Evolutionary conservation across 2,329 filamentous ascomycete species (phyloP).

Genomic region (Whalleya microplaca): DNA sequence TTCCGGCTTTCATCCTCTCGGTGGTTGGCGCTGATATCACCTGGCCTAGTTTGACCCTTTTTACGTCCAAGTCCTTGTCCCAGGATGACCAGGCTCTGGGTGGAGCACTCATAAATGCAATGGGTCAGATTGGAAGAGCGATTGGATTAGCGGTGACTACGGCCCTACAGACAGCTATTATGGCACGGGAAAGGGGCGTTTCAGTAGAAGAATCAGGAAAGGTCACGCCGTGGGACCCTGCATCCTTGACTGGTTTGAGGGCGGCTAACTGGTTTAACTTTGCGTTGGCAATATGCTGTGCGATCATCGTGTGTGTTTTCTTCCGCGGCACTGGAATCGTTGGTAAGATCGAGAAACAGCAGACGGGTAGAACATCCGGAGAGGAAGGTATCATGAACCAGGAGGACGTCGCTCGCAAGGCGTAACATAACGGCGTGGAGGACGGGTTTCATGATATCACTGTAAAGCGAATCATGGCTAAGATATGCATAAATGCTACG

Average conservation of each 20-base stretch:
- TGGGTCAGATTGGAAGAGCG: slow-evolving; percentile 66
- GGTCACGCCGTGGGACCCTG: slow-evolving; percentile 46
- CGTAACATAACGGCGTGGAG: not conserved
- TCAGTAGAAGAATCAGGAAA: slow-evolving; percentile 48
- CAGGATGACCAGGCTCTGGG: slow-evolving; percentile 68
- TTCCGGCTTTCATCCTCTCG: slow-evolving; percentile 67
- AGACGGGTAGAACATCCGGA: slow-evolving; percentile 1
- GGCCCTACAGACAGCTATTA: slow-evolving; percentile 65
- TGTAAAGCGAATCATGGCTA: too few relatives aligned
- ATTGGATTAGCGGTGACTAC: slow-evolving; percentile 69
- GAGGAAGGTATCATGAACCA: slow-evolving; percentile 24
- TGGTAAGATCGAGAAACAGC: slow-evolving; percentile 43
- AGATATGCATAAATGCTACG: too few relatives aligned
- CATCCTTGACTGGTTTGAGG: slow-evolving; percentile 53
- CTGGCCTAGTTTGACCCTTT: slow-evolving; percentile 68
- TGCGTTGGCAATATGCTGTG: slow-evolving; percentile 47
- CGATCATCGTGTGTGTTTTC: slow-evolving; percentile 48
- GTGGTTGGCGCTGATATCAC: slow-evolving; percentile 70
- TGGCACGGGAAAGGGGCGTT: slow-evolving; percentile 52
- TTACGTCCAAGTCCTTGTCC: slow-evolving; percentile 65
- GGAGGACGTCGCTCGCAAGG: slow-evolving; percentile 1
- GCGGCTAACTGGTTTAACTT: slow-evolving; percentile 58
- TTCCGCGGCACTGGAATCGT: slow-evolving; percentile 59
- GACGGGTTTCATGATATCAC: too few relatives aligned
- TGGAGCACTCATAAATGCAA: slow-evolving; percentile 69